Evolutionary conservation across 768 basidiomycete species (phyloP).

Genomic region (Lactarius evosmus): DNA sequence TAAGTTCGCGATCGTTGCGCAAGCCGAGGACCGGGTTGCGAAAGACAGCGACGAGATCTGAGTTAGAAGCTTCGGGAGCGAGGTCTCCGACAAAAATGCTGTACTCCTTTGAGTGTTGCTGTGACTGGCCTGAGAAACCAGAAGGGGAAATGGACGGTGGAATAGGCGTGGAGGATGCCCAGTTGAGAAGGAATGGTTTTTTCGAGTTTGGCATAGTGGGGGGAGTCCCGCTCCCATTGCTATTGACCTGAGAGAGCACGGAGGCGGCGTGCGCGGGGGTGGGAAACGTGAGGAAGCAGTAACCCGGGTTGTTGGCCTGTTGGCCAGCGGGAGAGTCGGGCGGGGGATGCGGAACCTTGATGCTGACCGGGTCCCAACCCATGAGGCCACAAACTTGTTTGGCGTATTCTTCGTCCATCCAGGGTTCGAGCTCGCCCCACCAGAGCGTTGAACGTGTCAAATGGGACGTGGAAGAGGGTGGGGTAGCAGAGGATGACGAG

Average conservation of each 20-base stretch:
- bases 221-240: constrained; percentile 40
- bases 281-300: constrained; percentile 85
- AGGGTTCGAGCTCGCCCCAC: constrained; percentile 88
- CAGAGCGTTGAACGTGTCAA: constrained; percentile 62
- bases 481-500: constrained; percentile 30
- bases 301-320: constrained; percentile 80
- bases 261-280: constrained; percentile 64
- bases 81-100: constrained; percentile 95
- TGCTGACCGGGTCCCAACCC: constrained; percentile 78
- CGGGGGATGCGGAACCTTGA: constrained; percentile 66
- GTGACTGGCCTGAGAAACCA: constrained; percentile 41
- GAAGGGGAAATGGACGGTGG: constrained; percentile 35
- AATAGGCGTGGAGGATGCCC: constrained; percentile 52
- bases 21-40: constrained; percentile 85
- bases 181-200: constrained; percentile 77
- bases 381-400: constrained; percentile 82
- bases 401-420: constrained; percentile 97
- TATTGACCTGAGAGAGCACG: constrained; percentile 66
- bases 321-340: constrained; percentile 56
- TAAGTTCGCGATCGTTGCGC: constrained; percentile 81
- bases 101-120: constrained; percentile 77
- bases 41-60: constrained; percentile 92
- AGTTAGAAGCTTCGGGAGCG: constrained; percentile 89
- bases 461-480: constrained; percentile 32
- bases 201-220: constrained; percentile 83